Evolutionary conservation across 2,329 filamentous ascomycete species (phyloP).

Genomic region (Aulographum hederae): DNA sequence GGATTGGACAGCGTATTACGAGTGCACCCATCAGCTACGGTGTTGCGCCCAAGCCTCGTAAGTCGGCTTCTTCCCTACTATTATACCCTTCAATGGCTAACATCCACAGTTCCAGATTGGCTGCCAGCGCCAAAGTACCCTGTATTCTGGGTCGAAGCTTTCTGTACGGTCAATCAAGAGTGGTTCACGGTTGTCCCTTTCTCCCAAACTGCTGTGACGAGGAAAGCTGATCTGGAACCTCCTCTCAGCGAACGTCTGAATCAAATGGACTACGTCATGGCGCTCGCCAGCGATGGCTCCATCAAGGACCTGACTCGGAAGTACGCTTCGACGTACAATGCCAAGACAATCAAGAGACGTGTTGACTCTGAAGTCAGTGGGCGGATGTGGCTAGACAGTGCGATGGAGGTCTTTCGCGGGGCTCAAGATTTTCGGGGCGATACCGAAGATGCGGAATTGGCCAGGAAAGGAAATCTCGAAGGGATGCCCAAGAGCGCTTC

Average conservation of each 20-base stretch:
- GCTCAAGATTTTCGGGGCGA: slow-evolving; percentile 49
- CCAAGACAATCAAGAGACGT: slow-evolving; percentile 70
- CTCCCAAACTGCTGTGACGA: slow-evolving; percentile 63
- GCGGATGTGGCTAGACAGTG: slow-evolving; percentile 35
- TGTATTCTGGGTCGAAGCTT: slow-evolving; percentile 86
- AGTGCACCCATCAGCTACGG: neutral
- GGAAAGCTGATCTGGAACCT: slow-evolving; percentile 62
- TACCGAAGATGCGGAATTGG: slow-evolving; percentile 64
- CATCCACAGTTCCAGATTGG: neutral
- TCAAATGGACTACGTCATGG: slow-evolving; percentile 64
- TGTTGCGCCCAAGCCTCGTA: neutral
- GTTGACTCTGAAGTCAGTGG: slow-evolving; percentile 49
- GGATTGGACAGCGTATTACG: neutral
- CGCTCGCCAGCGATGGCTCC: slow-evolving; percentile 62
- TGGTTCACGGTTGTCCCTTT: slow-evolving; percentile 82
- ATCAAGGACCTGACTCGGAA: slow-evolving; percentile 73
- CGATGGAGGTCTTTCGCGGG: slow-evolving; percentile 23
- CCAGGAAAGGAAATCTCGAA: slow-evolving; percentile 52
- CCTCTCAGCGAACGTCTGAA: slow-evolving; percentile 63
- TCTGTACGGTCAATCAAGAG: slow-evolving; percentile 71
- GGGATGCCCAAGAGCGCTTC: slow-evolving; percentile 20
- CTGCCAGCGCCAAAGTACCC: slow-evolving; percentile 52
- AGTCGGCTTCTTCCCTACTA: neutral
- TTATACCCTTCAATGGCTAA: neutral
- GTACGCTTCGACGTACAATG: slow-evolving; percentile 76